These are phyloP conservation scores for Arthrobotrys entomopaga DNA, from an alignment of 2,329 filamentous ascomycete species.

Conservation along the genomic window DNA sequence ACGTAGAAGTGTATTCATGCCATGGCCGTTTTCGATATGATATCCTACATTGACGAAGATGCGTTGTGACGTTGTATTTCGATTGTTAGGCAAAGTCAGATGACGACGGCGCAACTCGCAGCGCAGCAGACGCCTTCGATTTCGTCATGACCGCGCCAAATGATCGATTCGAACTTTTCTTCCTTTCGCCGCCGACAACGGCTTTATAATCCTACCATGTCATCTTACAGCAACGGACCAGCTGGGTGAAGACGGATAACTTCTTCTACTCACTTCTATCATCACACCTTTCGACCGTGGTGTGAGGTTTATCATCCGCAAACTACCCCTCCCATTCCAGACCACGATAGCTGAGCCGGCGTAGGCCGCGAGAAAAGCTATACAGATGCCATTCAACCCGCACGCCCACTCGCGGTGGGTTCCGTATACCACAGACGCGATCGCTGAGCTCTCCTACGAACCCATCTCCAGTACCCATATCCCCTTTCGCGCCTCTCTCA, in stretches of 20 bases:
- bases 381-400: conserved; percentile 55
- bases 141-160: conserved; percentile 54
- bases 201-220: conserved; percentile 27
- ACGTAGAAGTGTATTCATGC: too few species aligned
- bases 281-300: too few species aligned
- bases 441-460: conserved; percentile 58
- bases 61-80: conserved; percentile 1
- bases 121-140: conserved; percentile 3
- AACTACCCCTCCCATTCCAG: neutral
- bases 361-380: neutral
- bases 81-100: neutral
- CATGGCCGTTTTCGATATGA: too few species aligned
- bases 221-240: conserved; percentile 19
- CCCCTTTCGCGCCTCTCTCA: conserved; percentile 78
- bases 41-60: too few species aligned
- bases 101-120: conserved; percentile 17
- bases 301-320: neutral
- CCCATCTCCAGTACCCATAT: conserved; percentile 62
- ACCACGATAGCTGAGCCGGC: neutral
- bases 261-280: neutral
- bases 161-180: conserved; percentile 20
- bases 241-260: conserved; percentile 24
- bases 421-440: conserved; percentile 56
- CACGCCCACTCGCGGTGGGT: conserved; percentile 59
- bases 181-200: conserved; percentile 1